Evolutionary conservation across 2,329 filamentous ascomycete species (phyloP).

Genomic region (Pezicula neosporulosa): DNA sequence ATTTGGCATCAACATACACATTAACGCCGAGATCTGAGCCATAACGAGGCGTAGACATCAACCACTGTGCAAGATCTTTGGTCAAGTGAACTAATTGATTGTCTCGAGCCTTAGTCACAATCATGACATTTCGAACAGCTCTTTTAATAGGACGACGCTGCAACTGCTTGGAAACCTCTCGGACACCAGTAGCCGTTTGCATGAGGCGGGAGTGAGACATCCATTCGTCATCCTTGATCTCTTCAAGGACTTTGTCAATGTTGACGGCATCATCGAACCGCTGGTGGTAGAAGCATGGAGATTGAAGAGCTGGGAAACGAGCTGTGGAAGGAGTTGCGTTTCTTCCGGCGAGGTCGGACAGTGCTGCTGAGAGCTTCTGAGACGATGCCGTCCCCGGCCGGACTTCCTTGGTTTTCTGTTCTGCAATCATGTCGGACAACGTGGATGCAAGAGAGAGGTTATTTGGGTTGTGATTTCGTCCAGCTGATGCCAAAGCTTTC

Average conservation of each 20-base stretch:
- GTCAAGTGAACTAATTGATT: slow-evolving; percentile 90
- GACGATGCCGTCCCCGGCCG: slow-evolving; percentile 32
- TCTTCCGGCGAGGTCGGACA: slow-evolving; percentile 43
- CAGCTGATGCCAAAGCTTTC: slow-evolving; percentile 72
- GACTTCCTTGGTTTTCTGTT: slow-evolving; percentile 28
- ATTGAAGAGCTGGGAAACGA: slow-evolving; percentile 69
- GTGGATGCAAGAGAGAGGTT: slow-evolving; percentile 46
- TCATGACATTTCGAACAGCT: slow-evolving; percentile 93
- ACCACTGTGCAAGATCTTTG: slow-evolving; percentile 81
- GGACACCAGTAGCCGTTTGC: slow-evolving; percentile 90
- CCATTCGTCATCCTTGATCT: slow-evolving; percentile 84
- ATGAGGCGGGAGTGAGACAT: slow-evolving; percentile 92
- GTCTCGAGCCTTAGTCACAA: slow-evolving; percentile 95
- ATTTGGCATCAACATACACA: slow-evolving; percentile 96
- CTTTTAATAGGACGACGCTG: slow-evolving; percentile 89
- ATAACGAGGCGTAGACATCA: slow-evolving; percentile 85
- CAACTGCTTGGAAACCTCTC: slow-evolving; percentile 93
- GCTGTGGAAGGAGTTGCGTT: slow-evolving; percentile 30
- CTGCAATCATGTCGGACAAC: slow-evolving; percentile 55
- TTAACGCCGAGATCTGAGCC: slow-evolving; percentile 88
- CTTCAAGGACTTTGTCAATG: slow-evolving; percentile 89
- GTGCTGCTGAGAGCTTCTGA: slow-evolving; percentile 59
- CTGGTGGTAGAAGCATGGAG: slow-evolving; percentile 97
- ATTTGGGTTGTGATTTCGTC: slow-evolving; percentile 57
- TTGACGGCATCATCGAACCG: slow-evolving; percentile 95